Percentiles rank a stretch among this genome's conserved stretches.
Conservation (phyloP, 192 early-diverging fungal genomes). For the Backusella parvicylindrica region DNA sequence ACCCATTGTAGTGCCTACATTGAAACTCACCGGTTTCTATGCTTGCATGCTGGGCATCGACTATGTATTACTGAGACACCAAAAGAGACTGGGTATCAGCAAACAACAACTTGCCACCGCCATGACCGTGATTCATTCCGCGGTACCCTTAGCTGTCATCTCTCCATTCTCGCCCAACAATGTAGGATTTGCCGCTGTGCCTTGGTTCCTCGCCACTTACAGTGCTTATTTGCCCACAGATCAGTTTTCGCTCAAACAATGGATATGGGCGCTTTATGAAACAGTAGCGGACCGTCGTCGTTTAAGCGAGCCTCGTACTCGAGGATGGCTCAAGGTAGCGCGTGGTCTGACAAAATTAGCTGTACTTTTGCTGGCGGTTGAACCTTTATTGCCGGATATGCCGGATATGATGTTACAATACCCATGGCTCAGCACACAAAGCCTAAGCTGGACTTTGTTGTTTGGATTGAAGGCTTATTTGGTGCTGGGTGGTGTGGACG, state of each 20-base stretch:
- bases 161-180: conserved; percentile 3
- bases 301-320: not conserved
- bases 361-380: not conserved
- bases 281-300: not conserved
- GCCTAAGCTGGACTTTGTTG: not conserved
- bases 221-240: not conserved
- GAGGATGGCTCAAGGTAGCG: not conserved
- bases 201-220: not conserved
- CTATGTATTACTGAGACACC: not conserved
- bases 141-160: not conserved
- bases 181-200: not conserved
- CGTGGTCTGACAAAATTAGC: not conserved
- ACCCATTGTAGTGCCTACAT: not conserved
- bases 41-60: not conserved
- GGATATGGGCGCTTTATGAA: not conserved
- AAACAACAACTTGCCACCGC: not conserved
- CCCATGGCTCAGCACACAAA: not conserved
- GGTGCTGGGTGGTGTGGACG: conserved; percentile 1
- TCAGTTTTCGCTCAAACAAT: not conserved
- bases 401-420: not conserved
- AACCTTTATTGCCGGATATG: not conserved
- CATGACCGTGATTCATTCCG: not conserved
- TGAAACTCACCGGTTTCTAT: not conserved
- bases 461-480: conserved; percentile 8
- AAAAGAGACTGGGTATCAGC: not conserved